A percentile compares a stretch with the other conserved stretches of the same genome.
These are phyloP conservation scores for Aspergillus sp. DNA, from an alignment of 2,329 filamentous ascomycete genomes.

Conservation along the genomic window DNA sequence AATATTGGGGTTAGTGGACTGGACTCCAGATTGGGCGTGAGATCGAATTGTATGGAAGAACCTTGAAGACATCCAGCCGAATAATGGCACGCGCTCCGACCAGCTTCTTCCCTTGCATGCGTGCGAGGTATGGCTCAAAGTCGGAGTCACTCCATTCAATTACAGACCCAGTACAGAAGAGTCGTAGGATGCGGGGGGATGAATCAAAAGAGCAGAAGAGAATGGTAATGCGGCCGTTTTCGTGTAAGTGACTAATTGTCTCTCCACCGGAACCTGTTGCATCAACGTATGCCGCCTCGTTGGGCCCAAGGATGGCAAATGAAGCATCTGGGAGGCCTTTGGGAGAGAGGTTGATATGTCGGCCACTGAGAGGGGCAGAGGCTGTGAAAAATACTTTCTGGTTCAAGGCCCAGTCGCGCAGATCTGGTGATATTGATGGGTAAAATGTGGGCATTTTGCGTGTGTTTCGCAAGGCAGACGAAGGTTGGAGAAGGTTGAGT, in stretches of 20 bases:
- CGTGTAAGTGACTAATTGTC: slow-evolving; percentile 72
- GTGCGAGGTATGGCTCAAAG: slow-evolving; percentile 46
- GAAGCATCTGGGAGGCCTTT: slow-evolving; percentile 67
- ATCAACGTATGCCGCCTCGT: slow-evolving; percentile 68
- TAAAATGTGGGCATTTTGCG: slow-evolving; percentile 61
- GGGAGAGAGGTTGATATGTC: slow-evolving; percentile 74
- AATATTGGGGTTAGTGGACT: background rate
- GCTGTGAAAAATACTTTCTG: slow-evolving; percentile 76
- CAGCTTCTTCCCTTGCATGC: slow-evolving; percentile 47
- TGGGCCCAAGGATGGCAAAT: slow-evolving; percentile 60
- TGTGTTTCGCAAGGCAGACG: background rate
- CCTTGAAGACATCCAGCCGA: slow-evolving; percentile 61
- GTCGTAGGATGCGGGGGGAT: slow-evolving; percentile 61
- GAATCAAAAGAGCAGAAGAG: slow-evolving; percentile 69
- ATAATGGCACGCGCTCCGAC: slow-evolving; percentile 61
- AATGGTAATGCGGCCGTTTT: slow-evolving; percentile 72
- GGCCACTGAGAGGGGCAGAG: slow-evolving; percentile 65
- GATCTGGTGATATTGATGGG: slow-evolving; percentile 53
- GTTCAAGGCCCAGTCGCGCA: slow-evolving; percentile 62
- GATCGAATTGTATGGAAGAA: slow-evolving; percentile 11
- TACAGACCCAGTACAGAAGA: slow-evolving; percentile 61
- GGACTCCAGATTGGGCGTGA: background rate
- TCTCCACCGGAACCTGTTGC: slow-evolving; percentile 73
- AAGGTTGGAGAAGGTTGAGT: background rate
- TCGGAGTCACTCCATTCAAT: slow-evolving; percentile 59